These are phyloP conservation scores for Venturia pyrina DNA, from an alignment of 2,329 filamentous ascomycete species.

Conservation along the genomic window DNA sequence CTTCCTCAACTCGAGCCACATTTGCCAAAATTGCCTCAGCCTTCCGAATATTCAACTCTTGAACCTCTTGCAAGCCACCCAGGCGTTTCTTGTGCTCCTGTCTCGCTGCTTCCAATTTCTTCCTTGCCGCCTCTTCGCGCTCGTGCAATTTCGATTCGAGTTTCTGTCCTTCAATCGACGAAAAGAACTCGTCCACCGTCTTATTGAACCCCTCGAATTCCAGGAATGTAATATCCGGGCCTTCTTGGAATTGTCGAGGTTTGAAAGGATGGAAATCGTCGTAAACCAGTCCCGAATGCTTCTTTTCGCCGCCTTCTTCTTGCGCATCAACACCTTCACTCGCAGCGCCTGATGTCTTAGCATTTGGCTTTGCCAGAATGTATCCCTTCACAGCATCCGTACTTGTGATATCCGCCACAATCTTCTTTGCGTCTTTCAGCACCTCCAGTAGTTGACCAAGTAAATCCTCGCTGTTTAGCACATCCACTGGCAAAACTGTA, in stretches of 20 bases:
- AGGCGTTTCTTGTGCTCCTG: conserved; percentile 78
- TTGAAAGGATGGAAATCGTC: conserved; percentile 94
- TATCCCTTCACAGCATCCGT: conserved; percentile 64
- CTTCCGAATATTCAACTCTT: conserved; percentile 76
- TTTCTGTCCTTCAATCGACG: conserved; percentile 88
- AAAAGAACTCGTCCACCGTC: conserved; percentile 94
- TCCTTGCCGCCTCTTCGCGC: conserved; percentile 68
- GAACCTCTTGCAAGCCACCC: conserved; percentile 69
- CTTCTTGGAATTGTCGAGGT: conserved; percentile 65
- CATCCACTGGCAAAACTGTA: conserved; percentile 53
- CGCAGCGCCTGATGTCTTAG: conserved; percentile 17
- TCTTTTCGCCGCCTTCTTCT: conserved; percentile 28
- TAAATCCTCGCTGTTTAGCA: conserved; percentile 55
- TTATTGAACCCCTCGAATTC: conserved; percentile 81
- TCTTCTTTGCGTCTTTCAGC: conserved; percentile 58
- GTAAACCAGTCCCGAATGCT: conserved; percentile 51
- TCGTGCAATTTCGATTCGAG: conserved; percentile 75
- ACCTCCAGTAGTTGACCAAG: conserved; percentile 58
- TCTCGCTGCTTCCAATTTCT: conserved; percentile 75
- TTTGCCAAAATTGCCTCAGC: conserved; percentile 88
- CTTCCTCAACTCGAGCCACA: conserved; percentile 81
- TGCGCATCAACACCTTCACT: conserved; percentile 18
- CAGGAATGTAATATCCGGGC: conserved; percentile 56
- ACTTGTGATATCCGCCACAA: conserved; percentile 59
- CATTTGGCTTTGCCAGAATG: conserved; percentile 62